Base-by-base conservation (phyloP, 2,329 filamentous ascomycete species). In the Hymenoscyphus albidus region DNA sequence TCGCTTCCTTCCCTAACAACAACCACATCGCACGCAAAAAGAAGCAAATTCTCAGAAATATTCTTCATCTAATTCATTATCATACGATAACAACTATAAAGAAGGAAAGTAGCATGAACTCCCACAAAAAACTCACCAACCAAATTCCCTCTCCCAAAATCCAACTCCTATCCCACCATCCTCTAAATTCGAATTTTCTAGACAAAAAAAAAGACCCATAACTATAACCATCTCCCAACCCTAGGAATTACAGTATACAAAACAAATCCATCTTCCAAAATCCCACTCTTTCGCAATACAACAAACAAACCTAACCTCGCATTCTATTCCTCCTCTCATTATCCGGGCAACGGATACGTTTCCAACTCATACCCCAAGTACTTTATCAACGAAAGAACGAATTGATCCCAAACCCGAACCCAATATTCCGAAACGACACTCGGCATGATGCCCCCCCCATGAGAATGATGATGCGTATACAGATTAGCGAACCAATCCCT, bases 401-500 rank as follows among this genome's bases (percentile, higher is more conserved):
- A 54, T 18, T 27, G n/a, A 18, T 54, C 18, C 18, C 10, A 18
- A 27, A 27, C 22, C n/a, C 48, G 13, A 10, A 22, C 48, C 9
- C 22, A 12, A 54, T 12, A 12, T 13, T 54, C 48, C 48, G 48
- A 27, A 27, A 27, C 22, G 7, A 54, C 18, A 18, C 18, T 2
- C 18, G 18, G 18, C 22, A 54, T 22, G 10, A 54, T 5, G 1
- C 48, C 48, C 12, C 48, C 10, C 13, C 48, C n/a, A 12, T 54
- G 18, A 13, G 18, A 22, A 22, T 27, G 18, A 22, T 13, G 48
- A 18, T 54, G 9, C 10, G 48, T 54, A 54, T 54, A 54, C 48
- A 54, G 10, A 22, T 54, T 18, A 1, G 18, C 70, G 63, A 68
- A 54, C 18, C 22, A 54, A 4, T 18, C 13, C 22, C 48, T 27